A percentile compares a stretch with the other conserved stretches of the same genome.
Evolutionary conservation across 805 yeast species (phyloP).

Genomic region (Lachancea mirantina): DNA sequence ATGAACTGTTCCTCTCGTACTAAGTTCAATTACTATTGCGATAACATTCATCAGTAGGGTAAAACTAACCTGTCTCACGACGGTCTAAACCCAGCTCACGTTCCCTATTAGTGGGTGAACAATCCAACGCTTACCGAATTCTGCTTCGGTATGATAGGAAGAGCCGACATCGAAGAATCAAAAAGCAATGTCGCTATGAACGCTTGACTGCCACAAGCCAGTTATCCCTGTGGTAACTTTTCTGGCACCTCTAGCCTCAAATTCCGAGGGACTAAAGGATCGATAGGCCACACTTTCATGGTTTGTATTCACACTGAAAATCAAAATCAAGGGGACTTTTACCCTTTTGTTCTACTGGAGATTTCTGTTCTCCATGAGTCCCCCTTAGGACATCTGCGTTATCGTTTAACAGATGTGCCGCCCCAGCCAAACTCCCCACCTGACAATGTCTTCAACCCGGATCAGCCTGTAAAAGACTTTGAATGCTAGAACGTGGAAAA

Average conservation of each 20-base stretch:
- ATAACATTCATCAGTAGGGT: slow-evolving; percentile 37
- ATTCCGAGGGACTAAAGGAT: slow-evolving; percentile 40
- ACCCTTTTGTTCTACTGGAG: slow-evolving; percentile 43
- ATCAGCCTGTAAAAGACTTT: slow-evolving; percentile 27
- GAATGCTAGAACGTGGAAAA: slow-evolving; percentile 32
- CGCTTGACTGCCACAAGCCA: slow-evolving; percentile 46
- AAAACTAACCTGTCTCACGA: slow-evolving; percentile 41
- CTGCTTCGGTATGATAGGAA: slow-evolving; percentile 46
- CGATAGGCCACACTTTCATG: slow-evolving; percentile 46
- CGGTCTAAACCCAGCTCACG: slow-evolving; percentile 40
- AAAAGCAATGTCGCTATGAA: slow-evolving; percentile 42
- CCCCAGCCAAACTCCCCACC: slow-evolving; percentile 43
- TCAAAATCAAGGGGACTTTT: slow-evolving; percentile 41
- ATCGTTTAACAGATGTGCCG: slow-evolving; percentile 42
- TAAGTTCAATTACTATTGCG: slow-evolving; percentile 39
- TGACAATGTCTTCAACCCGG: slow-evolving; percentile 36
- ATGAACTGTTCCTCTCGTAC: slow-evolving; percentile 43
- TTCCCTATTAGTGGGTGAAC: slow-evolving; percentile 43
- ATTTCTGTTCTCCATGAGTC: slow-evolving; percentile 43
- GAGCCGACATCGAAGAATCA: slow-evolving; percentile 45
- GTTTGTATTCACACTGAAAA: slow-evolving; percentile 41
- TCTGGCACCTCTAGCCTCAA: slow-evolving; percentile 42
- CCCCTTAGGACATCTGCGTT: slow-evolving; percentile 41
- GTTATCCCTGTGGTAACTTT: slow-evolving; percentile 38
- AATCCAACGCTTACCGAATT: slow-evolving; percentile 41